A percentile compares a stretch with the other conserved stretches of the same genome.
These are phyloP conservation scores for Arthrinium phaeospermum DNA, from an alignment of 2,329 filamentous ascomycete genomes.

Conservation along the genomic window DNA sequence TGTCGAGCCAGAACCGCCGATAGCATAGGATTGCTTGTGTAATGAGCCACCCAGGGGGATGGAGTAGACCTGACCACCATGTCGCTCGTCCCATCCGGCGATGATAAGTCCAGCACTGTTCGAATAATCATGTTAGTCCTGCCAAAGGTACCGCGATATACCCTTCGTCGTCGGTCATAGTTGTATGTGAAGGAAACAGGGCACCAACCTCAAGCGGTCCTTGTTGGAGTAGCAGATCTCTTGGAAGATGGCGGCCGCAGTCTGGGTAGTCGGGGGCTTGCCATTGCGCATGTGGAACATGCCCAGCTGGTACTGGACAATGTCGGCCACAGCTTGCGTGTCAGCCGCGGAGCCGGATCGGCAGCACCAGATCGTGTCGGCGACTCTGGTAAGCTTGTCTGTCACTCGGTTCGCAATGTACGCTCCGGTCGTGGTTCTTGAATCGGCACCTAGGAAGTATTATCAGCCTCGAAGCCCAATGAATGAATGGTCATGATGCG, in stretches of 20 bases:
- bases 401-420: slow-evolving; percentile 99
- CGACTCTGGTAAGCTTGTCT: slow-evolving; percentile 97
- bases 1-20: slow-evolving; percentile 94
- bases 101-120: slow-evolving; percentile 93
- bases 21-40: slow-evolving; percentile 96
- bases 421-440: slow-evolving; percentile 93
- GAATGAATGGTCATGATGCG: neutral
- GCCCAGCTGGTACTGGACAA: slow-evolving; percentile 94
- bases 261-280: slow-evolving; percentile 91
- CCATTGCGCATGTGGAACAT: slow-evolving; percentile 91
- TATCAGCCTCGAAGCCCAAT: neutral
- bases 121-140: neutral
- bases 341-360: slow-evolving; percentile 96
- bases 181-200: neutral
- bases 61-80: slow-evolving; percentile 96
- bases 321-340: slow-evolving; percentile 96
- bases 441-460: slow-evolving; percentile 76
- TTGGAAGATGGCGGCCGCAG: slow-evolving; percentile 94
- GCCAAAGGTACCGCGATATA: too few species aligned
- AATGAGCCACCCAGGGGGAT: slow-evolving; percentile 95
- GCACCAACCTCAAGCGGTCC: slow-evolving; percentile 79
- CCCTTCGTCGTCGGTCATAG: slow-evolving; percentile 20
- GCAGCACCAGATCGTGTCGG: slow-evolving; percentile 99
- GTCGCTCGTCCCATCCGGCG: slow-evolving; percentile 93
- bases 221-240: slow-evolving; percentile 99